These are phyloP conservation scores for Cladobotryum mycophilum DNA, from an alignment of 2,329 filamentous ascomycete genomes.

Conservation along the genomic window DNA sequence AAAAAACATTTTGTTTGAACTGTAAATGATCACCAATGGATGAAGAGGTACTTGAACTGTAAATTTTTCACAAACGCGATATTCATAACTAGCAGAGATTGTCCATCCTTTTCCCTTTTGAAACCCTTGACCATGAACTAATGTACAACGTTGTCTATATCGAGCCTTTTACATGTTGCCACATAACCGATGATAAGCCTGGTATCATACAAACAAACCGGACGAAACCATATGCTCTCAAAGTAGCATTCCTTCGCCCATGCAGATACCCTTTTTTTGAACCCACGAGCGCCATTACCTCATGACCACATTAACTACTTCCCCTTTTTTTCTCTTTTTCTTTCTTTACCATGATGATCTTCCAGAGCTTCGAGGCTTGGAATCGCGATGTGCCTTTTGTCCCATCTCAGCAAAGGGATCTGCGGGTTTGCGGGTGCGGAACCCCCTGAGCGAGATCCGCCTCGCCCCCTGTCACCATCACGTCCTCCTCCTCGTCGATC, in stretches of 20 bases:
- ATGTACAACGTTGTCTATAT: constrained; percentile 1
- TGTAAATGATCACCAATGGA: not conserved
- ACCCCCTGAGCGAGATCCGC: constrained; percentile 8
- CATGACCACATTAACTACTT: constrained; percentile 1
- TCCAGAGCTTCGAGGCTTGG: constrained; percentile 12
- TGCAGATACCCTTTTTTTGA: not conserved
- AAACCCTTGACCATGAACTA: not conserved
- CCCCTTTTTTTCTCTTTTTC: constrained; percentile 3
- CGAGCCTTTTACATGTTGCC: not conserved
- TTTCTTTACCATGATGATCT: constrained; percentile 8
- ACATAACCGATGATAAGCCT: not conserved
- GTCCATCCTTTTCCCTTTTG: not conserved
- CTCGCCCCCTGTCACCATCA: constrained; percentile 11
- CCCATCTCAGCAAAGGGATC: constrained; percentile 25
- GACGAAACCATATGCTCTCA: not conserved
- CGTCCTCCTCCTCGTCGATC: not conserved
- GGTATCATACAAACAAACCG: not conserved
- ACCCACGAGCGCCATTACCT: not conserved
- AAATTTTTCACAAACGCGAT: not conserved
- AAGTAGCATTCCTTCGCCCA: not conserved
- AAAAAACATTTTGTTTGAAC: not conserved
- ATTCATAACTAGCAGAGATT: constrained; percentile 1
- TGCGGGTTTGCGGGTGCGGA: constrained; percentile 13
- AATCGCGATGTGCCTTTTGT: constrained; percentile 21
- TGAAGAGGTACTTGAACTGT: not conserved